Percentiles rank a stretch among this genome's conserved stretches.
Conservation (phyloP, 2,329 filamentous ascomycete genomes). For the Claviceps pazoutovae region DNA sequence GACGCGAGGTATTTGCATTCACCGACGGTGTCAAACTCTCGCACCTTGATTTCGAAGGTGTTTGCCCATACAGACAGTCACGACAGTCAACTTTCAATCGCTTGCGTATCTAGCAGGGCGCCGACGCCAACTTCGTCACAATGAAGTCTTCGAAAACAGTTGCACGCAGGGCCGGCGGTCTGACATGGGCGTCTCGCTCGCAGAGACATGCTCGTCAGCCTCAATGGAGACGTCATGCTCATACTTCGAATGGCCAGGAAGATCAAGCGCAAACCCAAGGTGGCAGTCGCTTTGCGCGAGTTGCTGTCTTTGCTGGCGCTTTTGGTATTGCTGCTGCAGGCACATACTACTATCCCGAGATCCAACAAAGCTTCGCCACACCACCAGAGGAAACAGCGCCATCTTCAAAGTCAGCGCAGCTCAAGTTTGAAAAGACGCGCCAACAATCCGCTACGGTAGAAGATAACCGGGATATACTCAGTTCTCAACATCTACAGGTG, state of each 20-base stretch:
- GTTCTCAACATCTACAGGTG: constrained; percentile 77
- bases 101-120: not conserved
- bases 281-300: constrained; percentile 11
- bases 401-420: constrained; percentile 33
- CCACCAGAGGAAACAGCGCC: constrained; percentile 8
- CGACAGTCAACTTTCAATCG: not conserved
- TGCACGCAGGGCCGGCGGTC: constrained; percentile 14
- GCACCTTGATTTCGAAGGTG: not conserved
- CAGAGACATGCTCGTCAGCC: constrained; percentile 11
- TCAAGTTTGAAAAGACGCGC: constrained; percentile 56
- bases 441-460: constrained; percentile 47
- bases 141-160: constrained; percentile 20
- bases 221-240: constrained; percentile 17
- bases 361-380: constrained; percentile 14
- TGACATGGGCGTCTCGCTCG: constrained; percentile 13
- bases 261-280: constrained; percentile 11
- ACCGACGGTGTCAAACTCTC: not conserved
- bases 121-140: not conserved
- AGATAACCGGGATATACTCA: constrained; percentile 62
- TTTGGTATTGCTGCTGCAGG: constrained; percentile 26
- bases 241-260: constrained; percentile 12
- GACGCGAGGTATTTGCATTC: too few species aligned
- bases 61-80: not conserved
- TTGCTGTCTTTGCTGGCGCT: constrained; percentile 15
- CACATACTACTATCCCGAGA: constrained; percentile 23